Evolutionary conservation across 2,329 filamentous ascomycete species (phyloP).

Genomic region (Hymenoscyphus salicellus): DNA sequence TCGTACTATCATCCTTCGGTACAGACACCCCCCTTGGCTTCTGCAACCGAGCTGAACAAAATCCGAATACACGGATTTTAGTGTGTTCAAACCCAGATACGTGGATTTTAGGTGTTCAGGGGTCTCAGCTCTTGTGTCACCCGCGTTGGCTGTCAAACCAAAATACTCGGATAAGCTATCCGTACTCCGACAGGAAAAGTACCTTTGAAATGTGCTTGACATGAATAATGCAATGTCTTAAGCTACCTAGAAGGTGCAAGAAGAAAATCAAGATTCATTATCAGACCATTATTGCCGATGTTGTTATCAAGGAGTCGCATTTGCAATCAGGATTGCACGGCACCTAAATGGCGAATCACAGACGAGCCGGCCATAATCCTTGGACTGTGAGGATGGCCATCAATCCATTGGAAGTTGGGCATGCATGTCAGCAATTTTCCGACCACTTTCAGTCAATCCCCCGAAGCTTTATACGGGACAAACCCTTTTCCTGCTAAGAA

Average conservation of each 20-base stretch:
- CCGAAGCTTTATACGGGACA: neutral
- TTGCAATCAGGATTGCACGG: conserved; percentile 1
- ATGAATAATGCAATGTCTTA: neutral
- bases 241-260: neutral
- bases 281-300: neutral
- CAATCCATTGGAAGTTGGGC: neutral
- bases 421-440: neutral
- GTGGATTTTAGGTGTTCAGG: neutral
- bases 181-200: neutral
- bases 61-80: conserved; percentile 1
- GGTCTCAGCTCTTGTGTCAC: conserved; percentile 3
- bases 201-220: neutral
- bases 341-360: neutral
- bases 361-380: neutral
- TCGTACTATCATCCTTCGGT: neutral
- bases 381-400: neutral
- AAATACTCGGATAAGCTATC: neutral
- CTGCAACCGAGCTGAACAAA: neutral
- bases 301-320: no score
- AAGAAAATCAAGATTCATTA: neutral
- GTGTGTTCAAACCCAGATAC: neutral
- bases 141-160: conserved; percentile 1
- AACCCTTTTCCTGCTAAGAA: neutral
- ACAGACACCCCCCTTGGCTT: neutral
- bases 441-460: neutral